Evolutionary conservation across 2,329 filamentous ascomycete species (phyloP), one percentile per base, ranked within the genome.

Genomic region (Phoma sp.): DNA sequence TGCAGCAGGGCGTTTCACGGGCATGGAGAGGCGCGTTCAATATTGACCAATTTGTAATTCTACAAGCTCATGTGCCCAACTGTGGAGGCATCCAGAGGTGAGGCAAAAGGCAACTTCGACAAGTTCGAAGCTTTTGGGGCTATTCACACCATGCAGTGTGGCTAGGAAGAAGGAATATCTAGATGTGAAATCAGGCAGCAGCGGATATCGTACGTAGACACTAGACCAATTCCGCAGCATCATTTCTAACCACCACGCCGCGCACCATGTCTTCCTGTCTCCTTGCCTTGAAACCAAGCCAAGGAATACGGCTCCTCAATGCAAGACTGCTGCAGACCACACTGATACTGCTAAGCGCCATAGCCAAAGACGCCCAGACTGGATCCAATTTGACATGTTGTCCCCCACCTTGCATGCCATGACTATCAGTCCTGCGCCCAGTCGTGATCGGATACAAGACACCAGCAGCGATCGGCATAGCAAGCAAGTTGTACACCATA

Each of bases 261-360:
- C 13, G 8, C 11, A 8, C 9, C 36, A 49, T 35, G 22, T 47
- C 53, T 7, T 30, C 41, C 7, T 57, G 45, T 24, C 55, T 59
- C 49, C 36, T 61, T 7, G 25, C 68, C 59, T 60, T 70, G 47
- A 81, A 82, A 8, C 79, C 80, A 22, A 82, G 57, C n/a, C 72
- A 71, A 3, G 75, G 75, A 33, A 79, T 48, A 47, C 57, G 64
- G 48, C 74, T 82, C 70, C 87, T 84, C 77, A 97, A 75, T 44
- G 86, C 81, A 67, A 96, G 75, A 77, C 89, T 93, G 72, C 91
- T 96, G 69, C 85, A 77, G 45, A 97, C 89, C 40, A 98, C 93
- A 68, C 90, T 95, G 62, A 97, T 87, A 73, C 89, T 93, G 75
- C 92, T 96, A 73, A 93, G 75, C 24, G 93, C 93, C 93, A 97